phyloP scores from a whole-genome alignment of 2,329 filamentous ascomycete genomes.

The Epicoccum sorghinum region DNA sequence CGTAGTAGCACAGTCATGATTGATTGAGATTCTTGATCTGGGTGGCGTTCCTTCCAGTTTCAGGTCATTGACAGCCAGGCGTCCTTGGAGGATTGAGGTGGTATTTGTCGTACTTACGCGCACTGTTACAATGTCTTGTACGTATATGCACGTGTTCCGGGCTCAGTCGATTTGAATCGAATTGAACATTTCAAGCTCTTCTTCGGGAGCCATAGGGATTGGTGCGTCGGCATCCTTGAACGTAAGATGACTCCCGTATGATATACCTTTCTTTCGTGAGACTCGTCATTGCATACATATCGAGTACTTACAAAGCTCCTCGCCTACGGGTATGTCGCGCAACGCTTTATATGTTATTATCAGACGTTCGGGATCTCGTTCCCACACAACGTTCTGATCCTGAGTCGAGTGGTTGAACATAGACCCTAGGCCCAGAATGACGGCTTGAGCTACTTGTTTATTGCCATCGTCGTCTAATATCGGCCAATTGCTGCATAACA shows the following conservation, averaged over 20 bases:
- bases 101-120: constrained; percentile 1
- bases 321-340: constrained; percentile 57
- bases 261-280: constrained; percentile 48
- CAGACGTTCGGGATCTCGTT: constrained; percentile 53
- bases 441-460: constrained; percentile 54
- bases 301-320: constrained; percentile 58
- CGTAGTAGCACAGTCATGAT: constrained; percentile 24
- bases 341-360: constrained; percentile 58
- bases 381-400: constrained; percentile 63
- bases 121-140: constrained; percentile 26
- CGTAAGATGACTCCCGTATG: constrained; percentile 55
- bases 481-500: constrained; percentile 52
- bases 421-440: constrained; percentile 61
- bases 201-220: constrained; percentile 35
- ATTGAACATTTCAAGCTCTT: constrained; percentile 48
- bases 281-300: not conserved
- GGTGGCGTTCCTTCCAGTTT: constrained; percentile 7
- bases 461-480: constrained; percentile 28
- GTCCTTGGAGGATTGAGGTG: constrained; percentile 3
- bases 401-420: constrained; percentile 64
- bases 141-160: constrained; percentile 17
- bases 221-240: constrained; percentile 53
- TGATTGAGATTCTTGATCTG: not conserved
- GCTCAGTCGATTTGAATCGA: constrained; percentile 49
- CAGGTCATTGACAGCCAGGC: constrained; percentile 7